Conservation (phyloP, 2,329 filamentous ascomycete species). For the Phaeosphaeria sp. region DNA sequence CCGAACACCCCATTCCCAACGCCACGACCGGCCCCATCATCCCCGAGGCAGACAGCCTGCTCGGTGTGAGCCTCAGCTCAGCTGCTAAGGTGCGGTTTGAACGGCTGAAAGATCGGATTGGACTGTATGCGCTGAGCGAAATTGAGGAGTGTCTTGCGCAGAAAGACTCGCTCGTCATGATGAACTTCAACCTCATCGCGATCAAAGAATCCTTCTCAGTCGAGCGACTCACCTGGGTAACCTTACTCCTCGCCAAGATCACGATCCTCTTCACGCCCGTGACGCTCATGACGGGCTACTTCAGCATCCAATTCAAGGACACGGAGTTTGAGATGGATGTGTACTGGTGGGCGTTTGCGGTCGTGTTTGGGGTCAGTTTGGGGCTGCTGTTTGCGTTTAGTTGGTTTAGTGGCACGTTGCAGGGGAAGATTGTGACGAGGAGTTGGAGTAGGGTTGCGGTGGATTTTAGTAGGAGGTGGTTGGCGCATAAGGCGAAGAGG, state of each 20-base stretch:
- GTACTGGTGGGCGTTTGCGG: conserved; percentile 73
- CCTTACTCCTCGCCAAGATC: conserved; percentile 75
- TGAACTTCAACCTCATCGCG: conserved; percentile 80
- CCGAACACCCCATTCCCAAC: conserved; percentile 25
- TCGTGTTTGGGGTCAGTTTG: conserved; percentile 67
- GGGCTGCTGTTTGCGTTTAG: conserved; percentile 65
- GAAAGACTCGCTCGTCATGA: conserved; percentile 72
- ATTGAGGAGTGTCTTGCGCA: conserved; percentile 71
- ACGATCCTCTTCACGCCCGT: conserved; percentile 79
- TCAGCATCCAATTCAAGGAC: conserved; percentile 69
- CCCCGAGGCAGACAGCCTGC: conserved; percentile 46
- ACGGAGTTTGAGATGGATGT: conserved; percentile 66
- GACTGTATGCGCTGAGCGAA: conserved; percentile 67
- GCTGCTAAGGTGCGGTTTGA: conserved; percentile 66
- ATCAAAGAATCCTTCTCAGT: conserved; percentile 77
- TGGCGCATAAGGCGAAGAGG: conserved; percentile 27
- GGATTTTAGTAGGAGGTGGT: conserved; percentile 35
- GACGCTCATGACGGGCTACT: conserved; percentile 77
- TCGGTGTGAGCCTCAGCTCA: conserved; percentile 55
- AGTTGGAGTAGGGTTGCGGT: conserved; percentile 46
- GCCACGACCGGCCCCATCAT: conserved; percentile 27
- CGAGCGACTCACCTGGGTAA: conserved; percentile 73
- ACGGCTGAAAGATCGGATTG: conserved; percentile 64
- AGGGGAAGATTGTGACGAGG: conserved; percentile 60
- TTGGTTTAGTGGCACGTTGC: conserved; percentile 63